Base-by-base conservation (phyloP, 768 basidiomycete genomes). In the Lentinula guzmanii region DNA sequence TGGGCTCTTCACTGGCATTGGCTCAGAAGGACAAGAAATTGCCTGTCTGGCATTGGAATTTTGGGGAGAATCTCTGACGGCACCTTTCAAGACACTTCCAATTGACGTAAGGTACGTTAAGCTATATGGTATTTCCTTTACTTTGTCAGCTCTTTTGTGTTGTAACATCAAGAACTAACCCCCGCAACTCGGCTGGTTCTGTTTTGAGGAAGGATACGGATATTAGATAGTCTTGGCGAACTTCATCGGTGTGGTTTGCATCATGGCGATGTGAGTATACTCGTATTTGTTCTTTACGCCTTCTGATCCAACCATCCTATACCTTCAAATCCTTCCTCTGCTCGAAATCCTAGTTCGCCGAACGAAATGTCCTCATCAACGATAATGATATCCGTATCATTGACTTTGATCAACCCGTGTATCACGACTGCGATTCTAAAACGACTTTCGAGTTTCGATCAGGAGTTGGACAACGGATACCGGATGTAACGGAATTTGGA, bases 351-450 rank as follows among this genome's bases (percentile, higher is more conserved):
- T 48, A 61, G 62, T 78, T 78, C 59, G 76, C 77, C 8, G 77
- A 78, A 62, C 66, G 77, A 41, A 77, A 78, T 52, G 70, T 78
- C n/a, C 69, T 78, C 1, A 31, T 45, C 10, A 58, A 63, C 50
- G 67, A 74, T 43, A 74, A 74, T 5, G 74, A 76, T 59, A 66
- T 76, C 42, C 68, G 76, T 34, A 69, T 77, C 33, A 77, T 77
- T 34, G 76, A 77, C 62, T 77, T 76, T 62, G 75, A 76, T 62
- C 69, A 72, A 52, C 64, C 71, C 3, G 57, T 65, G 33, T 61
- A 65, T 10, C 75, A 76, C 52, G 65, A 69, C 10, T 75, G 74
- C 56, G 58, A 65, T 6, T 75, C 72, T 52, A 61, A 68, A 21
- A 70, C 72, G 67, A 65, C 31, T 11, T 42, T 61, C 21, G 39